phyloP scores from a whole-genome alignment of 352 stramenopile species.

The Thalassiosira livingstoniorum region DNA sequence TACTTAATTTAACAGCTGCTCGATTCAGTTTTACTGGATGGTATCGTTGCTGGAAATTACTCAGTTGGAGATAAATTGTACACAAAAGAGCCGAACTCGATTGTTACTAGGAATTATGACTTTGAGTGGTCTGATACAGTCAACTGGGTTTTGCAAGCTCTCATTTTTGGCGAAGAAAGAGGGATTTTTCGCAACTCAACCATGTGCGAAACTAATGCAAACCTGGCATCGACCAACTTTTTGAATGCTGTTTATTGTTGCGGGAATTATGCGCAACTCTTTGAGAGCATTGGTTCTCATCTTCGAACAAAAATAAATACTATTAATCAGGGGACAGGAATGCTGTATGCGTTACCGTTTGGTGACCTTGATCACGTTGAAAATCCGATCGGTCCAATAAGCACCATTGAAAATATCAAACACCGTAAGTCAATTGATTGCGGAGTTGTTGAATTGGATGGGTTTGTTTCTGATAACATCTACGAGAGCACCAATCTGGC shows the following conservation, averaged over 20 bases:
- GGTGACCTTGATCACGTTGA: constrained; percentile 12
- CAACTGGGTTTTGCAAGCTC: constrained; percentile 41
- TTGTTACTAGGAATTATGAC: constrained; percentile 44
- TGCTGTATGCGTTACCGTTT: constrained; percentile 41
- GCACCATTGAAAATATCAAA: background rate
- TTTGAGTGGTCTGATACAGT: constrained; percentile 48
- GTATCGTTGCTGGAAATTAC: no score
- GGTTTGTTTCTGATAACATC: background rate
- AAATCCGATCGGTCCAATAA: background rate
- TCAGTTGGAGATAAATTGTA: constrained; percentile 20
- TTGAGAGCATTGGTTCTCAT: background rate
- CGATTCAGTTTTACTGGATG: no score
- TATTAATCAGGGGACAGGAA: constrained; percentile 51
- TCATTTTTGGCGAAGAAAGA: constrained; percentile 33
- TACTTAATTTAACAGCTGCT: no score
- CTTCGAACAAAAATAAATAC: constrained; percentile 28
- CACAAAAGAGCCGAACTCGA: constrained; percentile 33
- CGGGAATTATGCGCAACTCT: constrained; percentile 38
- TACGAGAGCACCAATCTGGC: background rate
- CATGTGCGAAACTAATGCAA: constrained; percentile 6
- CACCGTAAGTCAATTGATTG: background rate
- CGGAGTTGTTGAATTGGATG: constrained; percentile 6
- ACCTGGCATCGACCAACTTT: constrained; percentile 30
- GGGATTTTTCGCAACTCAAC: constrained; percentile 22
- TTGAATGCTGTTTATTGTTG: constrained; percentile 51